Conservation (phyloP, 208 protist genomes). For the Crithidia acanthocephali region DNA sequence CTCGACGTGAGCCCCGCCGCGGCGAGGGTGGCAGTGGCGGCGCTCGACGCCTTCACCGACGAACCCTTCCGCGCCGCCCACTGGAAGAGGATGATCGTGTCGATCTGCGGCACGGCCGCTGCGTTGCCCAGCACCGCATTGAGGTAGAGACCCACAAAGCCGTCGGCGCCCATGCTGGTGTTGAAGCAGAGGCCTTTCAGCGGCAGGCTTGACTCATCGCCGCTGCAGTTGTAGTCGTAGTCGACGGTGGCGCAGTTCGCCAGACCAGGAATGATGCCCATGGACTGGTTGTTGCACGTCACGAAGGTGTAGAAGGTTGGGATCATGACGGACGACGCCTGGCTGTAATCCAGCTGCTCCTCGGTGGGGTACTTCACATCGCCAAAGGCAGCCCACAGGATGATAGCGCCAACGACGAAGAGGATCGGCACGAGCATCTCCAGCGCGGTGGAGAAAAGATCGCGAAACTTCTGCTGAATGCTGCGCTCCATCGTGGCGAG, state of each 20-base stretch:
- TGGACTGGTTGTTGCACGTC: slow-evolving; percentile 36
- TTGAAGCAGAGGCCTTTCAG: slow-evolving; percentile 44
- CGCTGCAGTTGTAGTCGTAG: slow-evolving; percentile 33
- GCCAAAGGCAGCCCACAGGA: slow-evolving; percentile 55
- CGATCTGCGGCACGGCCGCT: slow-evolving; percentile 35
- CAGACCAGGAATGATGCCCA: slow-evolving; percentile 25
- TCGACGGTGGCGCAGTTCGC: slow-evolving; percentile 4
- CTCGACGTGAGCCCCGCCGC: slow-evolving; percentile 26
- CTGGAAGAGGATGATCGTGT: slow-evolving; percentile 56
- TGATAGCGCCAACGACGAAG: slow-evolving; percentile 47
- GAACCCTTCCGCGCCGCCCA: slow-evolving; percentile 51
- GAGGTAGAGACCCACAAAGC: slow-evolving; percentile 23
- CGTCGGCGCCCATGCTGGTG: background rate
- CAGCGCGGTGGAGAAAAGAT: slow-evolving; percentile 26
- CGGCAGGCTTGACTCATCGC: slow-evolving; percentile 46
- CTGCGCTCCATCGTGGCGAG: slow-evolving; percentile 48
- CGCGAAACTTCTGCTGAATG: slow-evolving; percentile 43
- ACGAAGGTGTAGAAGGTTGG: slow-evolving; percentile 19
- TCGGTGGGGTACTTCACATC: slow-evolving; percentile 15
- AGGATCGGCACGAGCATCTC: slow-evolving; percentile 60
- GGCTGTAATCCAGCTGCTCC: slow-evolving; percentile 16
- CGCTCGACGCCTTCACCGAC: background rate
- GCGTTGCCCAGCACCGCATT: slow-evolving; percentile 33
- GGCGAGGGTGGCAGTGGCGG: slow-evolving; percentile 21
- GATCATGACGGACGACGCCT: slow-evolving; percentile 20